Evolutionary conservation across 2,329 filamentous ascomycete genomes (phyloP), one percentile per base, ranked within the genome.

Genomic region (Trichoderma oligosporum): DNA sequence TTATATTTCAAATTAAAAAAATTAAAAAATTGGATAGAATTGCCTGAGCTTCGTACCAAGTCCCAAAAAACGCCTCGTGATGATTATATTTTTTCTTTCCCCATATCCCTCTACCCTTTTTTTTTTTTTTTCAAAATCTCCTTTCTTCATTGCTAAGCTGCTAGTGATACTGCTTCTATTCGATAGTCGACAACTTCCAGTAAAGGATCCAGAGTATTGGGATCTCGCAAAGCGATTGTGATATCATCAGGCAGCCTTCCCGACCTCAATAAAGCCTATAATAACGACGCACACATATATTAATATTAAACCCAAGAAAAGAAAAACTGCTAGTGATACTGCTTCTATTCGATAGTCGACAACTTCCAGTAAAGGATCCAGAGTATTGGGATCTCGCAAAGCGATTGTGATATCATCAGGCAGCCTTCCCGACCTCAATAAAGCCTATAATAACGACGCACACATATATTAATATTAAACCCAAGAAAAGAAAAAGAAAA

Each of bases 351-450:
- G 80, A 56, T 84, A 83, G 56, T 89, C 85, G n/a, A 91, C 82
- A 4, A 89, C 74, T 2, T 85, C 86, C 45, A 96, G 71, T 39
- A 91, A 67, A 25, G 85, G 82, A 12, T 84, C 83, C 39, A 96
- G 76, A 55, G 84, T 78, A 66, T 95, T 94, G 2, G 91, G 82
- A 71, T 97, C 91, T 64, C 91, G 80, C 74, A 96, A 78, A 22
- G 87, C 82, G 38, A 88, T 82, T 1, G 89, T 87, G 20, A 91
- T 80, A 67, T 92, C 90, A 65, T 93, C 87, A 3, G 87, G 83
- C 44, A 77, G 65, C 33, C 75, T 69, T 2, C 82, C 82, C 2
- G 75, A 74, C 68, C 76, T 74, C 57, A 75, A 67, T 4, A 84
- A 70, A 51, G 73, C 76, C 81, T 83, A 57, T 44, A 31, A 51